Percentiles rank a stretch among this genome's conserved stretches.
phyloP scores from a whole-genome alignment of 352 stramenopile species.

The Hyaloperonospora brassicae region DNA sequence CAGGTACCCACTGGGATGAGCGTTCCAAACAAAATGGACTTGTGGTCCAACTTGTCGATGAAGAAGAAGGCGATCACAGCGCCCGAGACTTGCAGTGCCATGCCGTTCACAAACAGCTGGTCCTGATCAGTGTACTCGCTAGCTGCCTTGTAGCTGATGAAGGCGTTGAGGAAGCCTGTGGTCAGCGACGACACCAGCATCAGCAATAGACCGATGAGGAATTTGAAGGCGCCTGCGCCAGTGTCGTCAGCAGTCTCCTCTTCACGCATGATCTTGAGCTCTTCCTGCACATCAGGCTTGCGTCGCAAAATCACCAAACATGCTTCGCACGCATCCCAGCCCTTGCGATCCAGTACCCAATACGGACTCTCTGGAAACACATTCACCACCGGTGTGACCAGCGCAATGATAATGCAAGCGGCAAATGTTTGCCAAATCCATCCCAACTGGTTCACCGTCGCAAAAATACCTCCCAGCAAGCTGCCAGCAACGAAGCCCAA shows the following conservation, averaged over 20 bases:
- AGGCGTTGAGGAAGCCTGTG: slow-evolving; percentile 50
- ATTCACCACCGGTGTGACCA: slow-evolving; percentile 62
- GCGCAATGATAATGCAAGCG: slow-evolving; percentile 50
- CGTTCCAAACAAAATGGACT: slow-evolving; percentile 59
- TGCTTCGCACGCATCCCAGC: slow-evolving; percentile 58
- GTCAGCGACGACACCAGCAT: slow-evolving; percentile 61
- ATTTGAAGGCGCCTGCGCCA: slow-evolving; percentile 47
- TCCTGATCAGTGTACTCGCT: slow-evolving; percentile 39
- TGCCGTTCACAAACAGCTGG: slow-evolving; percentile 47
- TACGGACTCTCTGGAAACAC: slow-evolving; percentile 73
- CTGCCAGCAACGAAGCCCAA: slow-evolving; percentile 54
- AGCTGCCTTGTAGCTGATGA: slow-evolving; percentile 42
- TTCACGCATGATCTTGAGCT: slow-evolving; percentile 61
- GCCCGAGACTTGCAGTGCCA: slow-evolving; percentile 48
- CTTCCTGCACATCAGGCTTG: slow-evolving; percentile 56
- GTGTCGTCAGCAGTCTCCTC: slow-evolving; percentile 40
- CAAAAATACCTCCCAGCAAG: slow-evolving; percentile 47
- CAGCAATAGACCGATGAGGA: slow-evolving; percentile 47
- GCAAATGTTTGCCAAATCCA: slow-evolving; percentile 75
- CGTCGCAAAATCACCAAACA: slow-evolving; percentile 57
- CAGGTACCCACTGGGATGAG: slow-evolving; percentile 48
- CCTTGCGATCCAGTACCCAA: slow-evolving; percentile 63
- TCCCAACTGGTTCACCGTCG: slow-evolving; percentile 47
- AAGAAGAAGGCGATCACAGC: slow-evolving; percentile 66
- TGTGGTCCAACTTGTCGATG: slow-evolving; percentile 73